Evolutionary conservation across 257 asterid genomes (phyloP), one percentile per base, ranked within the genome.

Genomic region (Solanum tarapatanum): DNA sequence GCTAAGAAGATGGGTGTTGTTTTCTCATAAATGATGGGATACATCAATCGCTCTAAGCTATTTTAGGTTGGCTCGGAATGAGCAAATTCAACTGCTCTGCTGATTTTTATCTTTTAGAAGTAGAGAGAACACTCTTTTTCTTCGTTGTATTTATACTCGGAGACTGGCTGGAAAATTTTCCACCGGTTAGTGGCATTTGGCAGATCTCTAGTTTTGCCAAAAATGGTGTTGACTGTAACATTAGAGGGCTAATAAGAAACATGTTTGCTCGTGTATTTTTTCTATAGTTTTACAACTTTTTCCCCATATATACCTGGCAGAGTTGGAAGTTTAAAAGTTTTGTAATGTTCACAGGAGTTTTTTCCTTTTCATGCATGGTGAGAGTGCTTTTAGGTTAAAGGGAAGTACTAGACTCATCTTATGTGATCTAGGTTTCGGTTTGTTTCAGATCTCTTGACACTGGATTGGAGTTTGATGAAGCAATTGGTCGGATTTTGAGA

Each of bases 1-100:
- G 98, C 98, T 9, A 96, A 96, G 91, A 96, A 96, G 96, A 93
- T 96, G 98, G 98, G 98, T 6, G 98, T 93, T 32, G 80, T 93
- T 90, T 94, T 91, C 91, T 92, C 95, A 13, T 92, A 84, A 88
- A 93, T 41, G 51, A 64, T n/a, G 83, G 12, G 85, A 35, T 66
- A 35, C 39, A 21, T 51, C 69, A 35, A 10, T 8, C 9, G 11
- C 28, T 21, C n/a, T 83, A 13, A 75, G 87, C 90, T 77, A 66
- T 70, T 82, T 88, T 84, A 88, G 87, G 55, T 75, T 87, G 87
- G 89, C 87, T 89, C 82, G n/a, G 87, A 68, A 87, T 82, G 87
- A 87, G 89, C 91, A 82, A 69, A 80, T 86, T 90, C 89, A 68
- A 79, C 84, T 88, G 90, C 93, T 92, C 93, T 90, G 60, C 96